phyloP scores from a whole-genome alignment of 495 filamentous ascomycete species.

The Baudoinia panamericana region DNA sequence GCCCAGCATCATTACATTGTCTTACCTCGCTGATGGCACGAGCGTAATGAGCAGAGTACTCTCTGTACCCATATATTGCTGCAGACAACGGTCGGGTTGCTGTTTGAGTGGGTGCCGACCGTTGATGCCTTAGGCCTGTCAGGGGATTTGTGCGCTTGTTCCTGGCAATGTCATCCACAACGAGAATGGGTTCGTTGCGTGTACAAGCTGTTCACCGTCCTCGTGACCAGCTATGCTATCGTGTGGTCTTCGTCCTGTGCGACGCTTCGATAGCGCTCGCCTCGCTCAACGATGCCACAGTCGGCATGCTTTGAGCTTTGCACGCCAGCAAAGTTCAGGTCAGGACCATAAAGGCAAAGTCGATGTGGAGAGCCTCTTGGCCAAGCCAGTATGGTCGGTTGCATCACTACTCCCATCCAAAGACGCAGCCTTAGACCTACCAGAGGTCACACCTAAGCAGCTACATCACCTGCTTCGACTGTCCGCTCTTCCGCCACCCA shows the following conservation, averaged over 20 bases:
- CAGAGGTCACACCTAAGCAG: conserved; percentile 38
- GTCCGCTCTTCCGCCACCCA: conserved; percentile 70
- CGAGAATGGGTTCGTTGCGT: neutral
- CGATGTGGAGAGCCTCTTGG: conserved; percentile 46
- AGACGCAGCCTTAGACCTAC: conserved; percentile 26
- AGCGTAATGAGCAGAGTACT: no score
- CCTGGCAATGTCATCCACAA: neutral
- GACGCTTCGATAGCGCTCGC: neutral
- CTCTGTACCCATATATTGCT: no score
- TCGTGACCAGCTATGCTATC: neutral
- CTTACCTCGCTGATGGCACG: no score
- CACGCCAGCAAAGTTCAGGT: neutral
- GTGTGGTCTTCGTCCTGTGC: neutral
- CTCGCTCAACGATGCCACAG: no score
- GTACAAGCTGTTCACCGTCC: neutral
- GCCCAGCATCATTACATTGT: no score
- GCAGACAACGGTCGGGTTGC: no score
- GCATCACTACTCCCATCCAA: conserved; percentile 52
- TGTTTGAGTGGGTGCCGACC: no score
- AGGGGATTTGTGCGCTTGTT: neutral
- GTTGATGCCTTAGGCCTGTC: neutral
- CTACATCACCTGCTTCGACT: conserved; percentile 80
- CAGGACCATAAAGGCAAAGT: conserved; percentile 3
- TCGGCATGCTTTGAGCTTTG: no score
- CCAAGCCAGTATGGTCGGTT: conserved; percentile 74